A percentile compares a stretch with the other conserved stretches of the same genome.
Evolutionary conservation across 2,329 filamentous ascomycete genomes (phyloP).

Genomic region (Trichoderma endophyticum): DNA sequence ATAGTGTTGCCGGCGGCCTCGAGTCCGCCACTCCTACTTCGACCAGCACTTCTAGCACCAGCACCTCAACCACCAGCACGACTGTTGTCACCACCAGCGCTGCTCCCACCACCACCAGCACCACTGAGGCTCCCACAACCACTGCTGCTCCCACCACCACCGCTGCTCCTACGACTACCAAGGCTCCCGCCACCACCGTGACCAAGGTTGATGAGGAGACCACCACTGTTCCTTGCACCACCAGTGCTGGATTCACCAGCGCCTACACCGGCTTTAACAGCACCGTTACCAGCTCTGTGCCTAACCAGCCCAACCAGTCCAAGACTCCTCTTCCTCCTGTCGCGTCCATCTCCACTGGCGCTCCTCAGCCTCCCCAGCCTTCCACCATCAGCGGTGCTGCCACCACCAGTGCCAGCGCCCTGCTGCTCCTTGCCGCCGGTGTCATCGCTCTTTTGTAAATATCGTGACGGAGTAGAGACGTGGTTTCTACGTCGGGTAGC

Average conservation of each 20-base stretch:
- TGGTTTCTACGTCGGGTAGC: conserved; percentile 20
- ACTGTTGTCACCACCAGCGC: conserved; percentile 27
- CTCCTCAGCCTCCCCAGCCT: conserved; percentile 23
- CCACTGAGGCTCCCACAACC: conserved; percentile 28
- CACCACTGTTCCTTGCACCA: conserved; percentile 26
- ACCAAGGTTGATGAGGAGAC: conserved; percentile 16
- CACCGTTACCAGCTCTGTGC: conserved; percentile 28
- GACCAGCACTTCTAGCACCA: conserved; percentile 28
- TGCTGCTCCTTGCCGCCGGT: conserved; percentile 37
- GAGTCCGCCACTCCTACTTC: conserved; percentile 35
- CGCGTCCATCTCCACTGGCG: conserved; percentile 16
- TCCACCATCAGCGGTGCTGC: conserved; percentile 31
- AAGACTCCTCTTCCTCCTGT: conserved; percentile 14
- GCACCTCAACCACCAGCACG: conserved; percentile 25
- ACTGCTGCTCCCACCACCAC: conserved; percentile 24
- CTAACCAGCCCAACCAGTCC: conserved; percentile 26
- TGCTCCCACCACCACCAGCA: conserved; percentile 26
- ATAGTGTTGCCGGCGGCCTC: conserved; percentile 47
- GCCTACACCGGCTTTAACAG: conserved; percentile 33
- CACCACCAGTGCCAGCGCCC: conserved; percentile 34
- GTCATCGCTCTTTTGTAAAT: conserved; percentile 36
- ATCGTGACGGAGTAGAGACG: conserved; percentile 27
- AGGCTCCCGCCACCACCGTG: conserved; percentile 28
- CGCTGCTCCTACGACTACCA: conserved; percentile 26
- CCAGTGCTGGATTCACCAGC: conserved; percentile 26